These are phyloP conservation scores for Thalassia testudinum DNA, from an alignment of 116 monocot genomes.

Conservation along the genomic window DNA sequence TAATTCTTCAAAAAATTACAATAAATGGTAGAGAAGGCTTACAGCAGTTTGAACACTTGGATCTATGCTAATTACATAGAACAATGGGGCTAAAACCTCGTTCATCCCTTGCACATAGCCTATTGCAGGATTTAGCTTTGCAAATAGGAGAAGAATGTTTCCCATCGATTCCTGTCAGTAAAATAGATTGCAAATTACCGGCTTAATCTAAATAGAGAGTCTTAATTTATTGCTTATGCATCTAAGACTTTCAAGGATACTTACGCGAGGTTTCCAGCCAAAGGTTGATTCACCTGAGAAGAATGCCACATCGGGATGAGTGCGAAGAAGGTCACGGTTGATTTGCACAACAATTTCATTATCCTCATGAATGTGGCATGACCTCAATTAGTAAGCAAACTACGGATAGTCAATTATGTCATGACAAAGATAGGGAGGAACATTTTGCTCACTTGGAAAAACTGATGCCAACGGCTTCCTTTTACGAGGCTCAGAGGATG, in stretches of 20 bases:
- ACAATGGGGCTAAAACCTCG: conserved; percentile 82
- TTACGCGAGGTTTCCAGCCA: too few relatives aligned
- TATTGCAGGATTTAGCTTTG: conserved; percentile 80
- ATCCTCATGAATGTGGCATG: too few relatives aligned
- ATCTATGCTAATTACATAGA: conserved; percentile 77
- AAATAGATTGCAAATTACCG: conserved; percentile 2
- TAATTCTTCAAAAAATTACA: too few relatives aligned
- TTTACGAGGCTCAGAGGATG: too few relatives aligned
- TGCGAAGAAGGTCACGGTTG: conserved; percentile 77
- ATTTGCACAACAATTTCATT: conserved; percentile 79
- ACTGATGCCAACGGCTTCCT: too few relatives aligned
- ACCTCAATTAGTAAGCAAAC: too few relatives aligned
- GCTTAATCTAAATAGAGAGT: too few relatives aligned
- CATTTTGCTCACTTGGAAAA: too few relatives aligned
- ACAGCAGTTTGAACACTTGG: conserved; percentile 66
- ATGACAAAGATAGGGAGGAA: too few relatives aligned
- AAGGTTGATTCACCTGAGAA: conserved; percentile 61
- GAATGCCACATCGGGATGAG: conserved; percentile 85
- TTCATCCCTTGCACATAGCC: conserved; percentile 97
- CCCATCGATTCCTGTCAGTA: conserved; percentile 49
- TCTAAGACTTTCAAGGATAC: too few relatives aligned
- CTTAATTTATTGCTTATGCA: too few relatives aligned
- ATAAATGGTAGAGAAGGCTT: conserved; percentile 7
- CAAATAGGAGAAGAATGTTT: conserved; percentile 58
- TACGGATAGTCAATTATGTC: too few relatives aligned